These are phyloP conservation scores for Fusarium cicatricum DNA, from an alignment of 2,329 filamentous ascomycete genomes.

Conservation along the genomic window DNA sequence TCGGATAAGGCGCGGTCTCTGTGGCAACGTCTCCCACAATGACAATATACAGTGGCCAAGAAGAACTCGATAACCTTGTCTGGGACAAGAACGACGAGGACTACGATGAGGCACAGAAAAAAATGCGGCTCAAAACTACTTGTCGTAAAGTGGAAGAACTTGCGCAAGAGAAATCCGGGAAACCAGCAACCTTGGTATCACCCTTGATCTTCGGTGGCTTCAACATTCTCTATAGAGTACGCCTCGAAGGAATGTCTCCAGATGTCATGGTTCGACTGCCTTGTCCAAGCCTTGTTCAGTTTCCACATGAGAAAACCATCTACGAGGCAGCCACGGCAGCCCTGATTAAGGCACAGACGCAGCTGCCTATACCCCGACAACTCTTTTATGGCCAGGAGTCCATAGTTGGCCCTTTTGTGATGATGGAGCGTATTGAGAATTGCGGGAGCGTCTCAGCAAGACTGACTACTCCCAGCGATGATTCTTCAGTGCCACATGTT, in stretches of 20 bases:
- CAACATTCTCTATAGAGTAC: constrained; percentile 25
- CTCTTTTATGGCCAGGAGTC: constrained; percentile 28
- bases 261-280: constrained; percentile 22
- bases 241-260: constrained; percentile 1
- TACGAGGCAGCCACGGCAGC: constrained; percentile 22
- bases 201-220: constrained; percentile 25
- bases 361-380: constrained; percentile 8
- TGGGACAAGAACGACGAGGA: constrained; percentile 25
- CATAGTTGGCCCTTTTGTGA: constrained; percentile 40
- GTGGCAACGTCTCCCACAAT: too few species aligned
- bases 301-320: constrained; percentile 23
- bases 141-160: constrained; percentile 6
- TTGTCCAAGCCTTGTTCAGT: constrained; percentile 17
- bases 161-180: not conserved
- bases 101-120: not conserved
- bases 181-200: not conserved
- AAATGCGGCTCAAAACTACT: constrained; percentile 3
- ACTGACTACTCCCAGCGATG: not conserved
- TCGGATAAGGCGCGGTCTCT: too few species aligned
- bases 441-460: constrained; percentile 34
- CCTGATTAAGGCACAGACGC: constrained; percentile 7
- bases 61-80: constrained; percentile 24
- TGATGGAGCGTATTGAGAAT: constrained; percentile 41
- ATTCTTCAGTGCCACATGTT: not conserved
- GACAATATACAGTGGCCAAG: constrained; percentile 10